phyloP scores from a whole-genome alignment of 495 filamentous ascomycete genomes.

The Aspergillus olivimuriae region DNA sequence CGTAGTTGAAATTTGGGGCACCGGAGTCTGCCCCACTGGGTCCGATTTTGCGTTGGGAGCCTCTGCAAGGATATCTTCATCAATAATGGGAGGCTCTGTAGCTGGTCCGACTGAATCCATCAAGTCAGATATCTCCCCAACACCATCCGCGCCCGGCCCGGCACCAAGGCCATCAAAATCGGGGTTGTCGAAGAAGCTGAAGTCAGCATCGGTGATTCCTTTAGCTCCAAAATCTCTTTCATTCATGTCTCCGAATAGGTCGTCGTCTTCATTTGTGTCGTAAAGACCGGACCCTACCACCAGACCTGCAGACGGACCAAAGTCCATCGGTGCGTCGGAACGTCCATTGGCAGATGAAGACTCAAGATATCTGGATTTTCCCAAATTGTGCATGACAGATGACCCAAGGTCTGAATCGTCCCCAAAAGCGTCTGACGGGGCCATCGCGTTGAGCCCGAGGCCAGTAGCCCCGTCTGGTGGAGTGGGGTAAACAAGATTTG shows the following conservation, averaged over 20 bases:
- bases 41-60: neutral
- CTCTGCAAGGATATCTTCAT: neutral
- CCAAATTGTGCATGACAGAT: constrained; percentile 4
- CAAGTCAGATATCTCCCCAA: constrained; percentile 10
- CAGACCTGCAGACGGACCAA: constrained; percentile 20
- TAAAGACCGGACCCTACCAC: constrained; percentile 36
- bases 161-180: constrained; percentile 32
- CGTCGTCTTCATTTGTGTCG: constrained; percentile 49
- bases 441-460: constrained; percentile 18
- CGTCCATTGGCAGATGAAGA: constrained; percentile 15
- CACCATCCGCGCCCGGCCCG: constrained; percentile 6
- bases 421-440: constrained; percentile 24
- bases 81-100: constrained; percentile 2
- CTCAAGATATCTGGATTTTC: constrained; percentile 8
- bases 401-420: constrained; percentile 22
- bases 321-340: constrained; percentile 17
- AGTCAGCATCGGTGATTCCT: constrained; percentile 82
- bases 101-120: constrained; percentile 9
- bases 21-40: too few species aligned
- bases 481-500: constrained; percentile 75
- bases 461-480: constrained; percentile 69
- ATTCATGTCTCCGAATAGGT: constrained; percentile 64
- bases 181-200: constrained; percentile 80
- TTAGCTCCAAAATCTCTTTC: constrained; percentile 73
- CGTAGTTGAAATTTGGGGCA: too few species aligned